These are phyloP conservation scores for Eragrostis curvula DNA, from an alignment of 176 grass and related monocot species.

Conservation along the genomic window DNA sequence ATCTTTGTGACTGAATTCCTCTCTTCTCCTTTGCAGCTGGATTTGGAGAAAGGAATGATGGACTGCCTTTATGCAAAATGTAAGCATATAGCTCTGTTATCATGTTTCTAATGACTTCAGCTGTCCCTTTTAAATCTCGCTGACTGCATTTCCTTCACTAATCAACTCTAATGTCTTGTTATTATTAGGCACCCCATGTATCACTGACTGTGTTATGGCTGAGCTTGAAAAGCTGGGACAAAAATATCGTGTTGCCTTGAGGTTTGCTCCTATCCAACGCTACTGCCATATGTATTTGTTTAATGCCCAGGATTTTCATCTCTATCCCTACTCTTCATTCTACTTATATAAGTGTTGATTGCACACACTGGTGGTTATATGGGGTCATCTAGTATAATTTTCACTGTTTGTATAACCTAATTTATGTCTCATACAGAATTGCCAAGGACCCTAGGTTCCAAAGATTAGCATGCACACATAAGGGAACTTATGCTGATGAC, in stretches of 20 bases:
- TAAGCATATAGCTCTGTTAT: conserved; percentile 33
- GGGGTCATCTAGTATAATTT: conserved; percentile 8
- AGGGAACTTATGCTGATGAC: conserved; percentile 99
- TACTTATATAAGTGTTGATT: not conserved
- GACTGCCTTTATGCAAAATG: conserved; percentile 99
- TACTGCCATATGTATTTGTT: not conserved
- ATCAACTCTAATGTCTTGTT: conserved; percentile 27
- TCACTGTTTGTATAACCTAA: not conserved
- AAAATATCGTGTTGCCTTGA: conserved; percentile 93
- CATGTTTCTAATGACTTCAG: not conserved
- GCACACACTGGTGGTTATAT: not conserved
- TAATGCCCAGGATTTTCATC: not conserved
- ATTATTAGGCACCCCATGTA: conserved; percentile 80
- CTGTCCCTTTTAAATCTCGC: not conserved
- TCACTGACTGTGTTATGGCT: conserved; percentile 96
- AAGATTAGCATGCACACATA: conserved; percentile 92
- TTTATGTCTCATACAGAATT: conserved; percentile 56
- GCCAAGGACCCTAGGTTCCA: conserved; percentile 95
- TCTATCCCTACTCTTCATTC: not conserved
- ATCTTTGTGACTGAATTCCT: conserved; percentile 18
- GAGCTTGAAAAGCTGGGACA: conserved; percentile 95
- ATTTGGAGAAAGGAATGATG: conserved; percentile 99
- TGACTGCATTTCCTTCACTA: not conserved
- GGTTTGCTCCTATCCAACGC: conserved; percentile 40
- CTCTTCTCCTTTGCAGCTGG: conserved; percentile 58